A percentile compares a stretch with the other conserved stretches of the same genome.
Evolutionary conservation across 495 filamentous ascomycete species (phyloP).

Genomic region (Penicillium verhagenii): DNA sequence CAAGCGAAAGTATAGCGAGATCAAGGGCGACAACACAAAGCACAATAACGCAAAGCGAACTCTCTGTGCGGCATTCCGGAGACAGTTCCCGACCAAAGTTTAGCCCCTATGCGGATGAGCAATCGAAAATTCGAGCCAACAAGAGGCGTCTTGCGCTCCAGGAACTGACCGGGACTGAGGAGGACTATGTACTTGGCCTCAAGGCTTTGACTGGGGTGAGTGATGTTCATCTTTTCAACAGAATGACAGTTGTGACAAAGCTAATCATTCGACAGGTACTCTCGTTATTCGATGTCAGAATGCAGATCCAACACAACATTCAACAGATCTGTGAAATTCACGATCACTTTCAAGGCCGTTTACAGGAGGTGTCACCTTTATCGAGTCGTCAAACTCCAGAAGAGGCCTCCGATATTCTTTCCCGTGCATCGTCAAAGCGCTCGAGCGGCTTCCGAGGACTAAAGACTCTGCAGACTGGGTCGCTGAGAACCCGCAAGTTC

Average conservation of each 20-base stretch:
- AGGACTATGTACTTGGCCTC: conserved; percentile 83
- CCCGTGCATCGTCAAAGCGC: conserved; percentile 21
- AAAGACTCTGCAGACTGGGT: conserved; percentile 29
- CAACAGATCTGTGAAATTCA: conserved; percentile 44
- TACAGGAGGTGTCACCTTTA: conserved; percentile 32
- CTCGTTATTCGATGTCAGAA: conserved; percentile 33
- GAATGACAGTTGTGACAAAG: background rate
- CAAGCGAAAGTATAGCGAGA: conserved; percentile 63
- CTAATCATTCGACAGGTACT: conserved; percentile 25
- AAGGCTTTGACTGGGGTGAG: conserved; percentile 81
- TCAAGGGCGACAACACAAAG: conserved; percentile 56
- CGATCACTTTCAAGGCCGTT: conserved; percentile 37
- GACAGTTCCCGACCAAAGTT: conserved; percentile 61
- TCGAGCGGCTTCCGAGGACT: conserved; percentile 27
- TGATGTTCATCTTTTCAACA: conserved; percentile 1
- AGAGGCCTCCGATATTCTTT: conserved; percentile 19
- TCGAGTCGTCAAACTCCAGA: conserved; percentile 20
- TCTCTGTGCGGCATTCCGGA: conserved; percentile 58
- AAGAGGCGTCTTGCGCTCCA: conserved; percentile 76
- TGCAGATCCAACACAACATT: conserved; percentile 45
- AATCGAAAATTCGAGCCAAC: conserved; percentile 64
- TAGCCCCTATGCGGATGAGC: conserved; percentile 61
- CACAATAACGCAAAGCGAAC: conserved; percentile 51
- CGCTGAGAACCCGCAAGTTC: conserved; percentile 29
- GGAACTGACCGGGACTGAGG: conserved; percentile 82